These are phyloP conservation scores for Phalaenopsis aphrodite DNA, from an alignment of 106 monocot genomes.

Conservation along the genomic window DNA sequence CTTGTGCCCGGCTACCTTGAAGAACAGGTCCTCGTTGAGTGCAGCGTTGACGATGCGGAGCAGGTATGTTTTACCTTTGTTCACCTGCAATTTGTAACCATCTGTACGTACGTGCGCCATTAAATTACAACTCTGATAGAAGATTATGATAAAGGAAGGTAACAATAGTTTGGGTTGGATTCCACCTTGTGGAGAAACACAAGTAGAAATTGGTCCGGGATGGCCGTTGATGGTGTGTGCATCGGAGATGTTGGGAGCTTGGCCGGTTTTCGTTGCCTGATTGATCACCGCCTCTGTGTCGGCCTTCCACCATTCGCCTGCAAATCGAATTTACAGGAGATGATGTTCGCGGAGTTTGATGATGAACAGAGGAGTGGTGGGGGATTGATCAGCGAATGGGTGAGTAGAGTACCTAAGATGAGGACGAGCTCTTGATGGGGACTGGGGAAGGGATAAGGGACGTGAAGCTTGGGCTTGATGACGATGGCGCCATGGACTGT, in stretches of 20 bases:
- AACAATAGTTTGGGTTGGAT: background rate
- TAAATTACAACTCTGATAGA: background rate
- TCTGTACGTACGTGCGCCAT: conserved; percentile 9
- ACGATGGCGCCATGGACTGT: conserved; percentile 58
- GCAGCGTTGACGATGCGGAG: conserved; percentile 44
- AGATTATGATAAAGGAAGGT: background rate
- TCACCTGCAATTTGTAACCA: conserved; percentile 27
- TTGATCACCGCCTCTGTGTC: conserved; percentile 36
- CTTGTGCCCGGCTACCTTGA: conserved; percentile 27
- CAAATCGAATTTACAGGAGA: background rate
- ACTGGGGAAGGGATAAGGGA: conserved; percentile 52
- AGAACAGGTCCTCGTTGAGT: conserved; percentile 48
- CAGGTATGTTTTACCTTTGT: conserved; percentile 29
- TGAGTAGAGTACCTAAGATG: conserved; percentile 21
- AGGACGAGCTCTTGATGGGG: conserved; percentile 34
- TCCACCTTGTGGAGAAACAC: conserved; percentile 15
- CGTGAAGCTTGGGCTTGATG: conserved; percentile 37
- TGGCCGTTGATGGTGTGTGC: conserved; percentile 39
- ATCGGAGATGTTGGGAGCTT: conserved; percentile 33
- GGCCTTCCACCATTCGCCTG: conserved; percentile 52
- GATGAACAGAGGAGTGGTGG: background rate
- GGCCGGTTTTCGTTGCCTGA: conserved; percentile 19
- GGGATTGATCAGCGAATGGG: too few relatives aligned
- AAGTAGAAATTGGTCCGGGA: conserved; percentile 17
- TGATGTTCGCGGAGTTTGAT: background rate